Evolutionary conservation across 176 grass and related monocot genomes (phyloP).

Genomic region (Phragmites australis): DNA sequence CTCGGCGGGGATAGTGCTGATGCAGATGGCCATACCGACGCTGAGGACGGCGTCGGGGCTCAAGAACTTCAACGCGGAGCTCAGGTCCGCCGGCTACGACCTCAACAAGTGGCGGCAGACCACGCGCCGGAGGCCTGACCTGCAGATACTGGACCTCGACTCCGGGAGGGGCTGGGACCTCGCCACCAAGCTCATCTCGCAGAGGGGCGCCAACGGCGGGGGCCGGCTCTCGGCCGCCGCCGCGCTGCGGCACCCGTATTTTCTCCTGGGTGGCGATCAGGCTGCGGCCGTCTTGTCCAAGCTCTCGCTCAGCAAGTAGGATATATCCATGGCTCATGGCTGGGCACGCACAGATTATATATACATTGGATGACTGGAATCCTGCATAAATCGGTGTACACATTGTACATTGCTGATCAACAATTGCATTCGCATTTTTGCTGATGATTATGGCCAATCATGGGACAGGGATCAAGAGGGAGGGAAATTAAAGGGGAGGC

Average conservation of each 20-base stretch:
- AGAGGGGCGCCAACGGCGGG: constrained; percentile 57
- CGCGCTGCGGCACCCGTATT: constrained; percentile 89
- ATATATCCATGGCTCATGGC: not conserved
- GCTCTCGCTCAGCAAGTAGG: constrained; percentile 64
- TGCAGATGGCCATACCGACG: constrained; percentile 88
- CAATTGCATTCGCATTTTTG: constrained; percentile 17
- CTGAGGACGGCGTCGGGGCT: constrained; percentile 63
- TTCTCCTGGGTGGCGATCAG: constrained; percentile 81
- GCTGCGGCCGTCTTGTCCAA: constrained; percentile 80
- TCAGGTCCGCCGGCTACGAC: constrained; percentile 78
- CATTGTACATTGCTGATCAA: constrained; percentile 10
- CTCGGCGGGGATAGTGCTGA: constrained; percentile 89
- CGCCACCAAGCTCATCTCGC: constrained; percentile 85
- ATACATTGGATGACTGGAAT: not conserved
- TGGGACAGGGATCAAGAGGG: not conserved
- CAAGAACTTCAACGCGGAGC: constrained; percentile 92
- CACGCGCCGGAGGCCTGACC: constrained; percentile 59
- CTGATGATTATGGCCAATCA: constrained; percentile 17
- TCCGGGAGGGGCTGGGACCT: constrained; percentile 91
- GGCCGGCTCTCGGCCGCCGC: constrained; percentile 73
- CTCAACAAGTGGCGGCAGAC: constrained; percentile 73
- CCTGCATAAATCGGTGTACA: not conserved
- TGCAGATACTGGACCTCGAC: constrained; percentile 78
- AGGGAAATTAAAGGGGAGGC: constrained; percentile 4
- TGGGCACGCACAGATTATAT: not conserved